These are phyloP conservation scores for Penicillium lagena DNA, from an alignment of 495 filamentous ascomycete genomes.

Conservation along the genomic window DNA sequence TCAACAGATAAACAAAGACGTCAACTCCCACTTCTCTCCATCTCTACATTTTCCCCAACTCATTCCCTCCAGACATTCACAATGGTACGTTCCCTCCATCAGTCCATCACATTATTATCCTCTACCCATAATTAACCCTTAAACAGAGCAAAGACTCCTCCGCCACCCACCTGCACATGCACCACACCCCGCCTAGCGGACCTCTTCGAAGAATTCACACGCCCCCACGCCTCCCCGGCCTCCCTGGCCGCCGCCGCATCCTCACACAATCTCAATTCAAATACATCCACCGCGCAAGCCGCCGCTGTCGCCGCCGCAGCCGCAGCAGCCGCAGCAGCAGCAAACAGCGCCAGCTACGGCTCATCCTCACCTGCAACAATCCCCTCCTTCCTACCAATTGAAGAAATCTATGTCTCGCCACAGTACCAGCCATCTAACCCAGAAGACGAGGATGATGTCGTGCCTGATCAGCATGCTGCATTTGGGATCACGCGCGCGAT, in stretches of 20 bases:
- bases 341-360: slow-evolving; percentile 26
- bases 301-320: slow-evolving; percentile 6
- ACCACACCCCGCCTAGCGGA: slow-evolving; percentile 73
- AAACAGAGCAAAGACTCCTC: slow-evolving; percentile 83
- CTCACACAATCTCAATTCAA: slow-evolving; percentile 16
- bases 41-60: no score
- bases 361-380: slow-evolving; percentile 27
- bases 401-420: slow-evolving; percentile 81
- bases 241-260: slow-evolving; percentile 11
- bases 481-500: slow-evolving; percentile 90
- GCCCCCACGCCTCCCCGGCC: slow-evolving; percentile 28
- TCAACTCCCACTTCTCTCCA: no score
- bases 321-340: slow-evolving; percentile 9
- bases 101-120: neutral
- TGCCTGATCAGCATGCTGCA: slow-evolving; percentile 94
- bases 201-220: slow-evolving; percentile 79
- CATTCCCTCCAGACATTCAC: neutral
- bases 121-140: neutral
- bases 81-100: slow-evolving; percentile 11
- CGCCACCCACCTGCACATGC: slow-evolving; percentile 85
- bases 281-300: slow-evolving; percentile 7
- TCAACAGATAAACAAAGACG: no score
- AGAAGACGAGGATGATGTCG: slow-evolving; percentile 96
- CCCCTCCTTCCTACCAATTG: slow-evolving; percentile 43
- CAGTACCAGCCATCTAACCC: slow-evolving; percentile 91